Evolutionary conservation across 2,329 filamentous ascomycete genomes (phyloP), one percentile per base, ranked within the genome.

Genomic region (Aspergillus pseudotamarii): DNA sequence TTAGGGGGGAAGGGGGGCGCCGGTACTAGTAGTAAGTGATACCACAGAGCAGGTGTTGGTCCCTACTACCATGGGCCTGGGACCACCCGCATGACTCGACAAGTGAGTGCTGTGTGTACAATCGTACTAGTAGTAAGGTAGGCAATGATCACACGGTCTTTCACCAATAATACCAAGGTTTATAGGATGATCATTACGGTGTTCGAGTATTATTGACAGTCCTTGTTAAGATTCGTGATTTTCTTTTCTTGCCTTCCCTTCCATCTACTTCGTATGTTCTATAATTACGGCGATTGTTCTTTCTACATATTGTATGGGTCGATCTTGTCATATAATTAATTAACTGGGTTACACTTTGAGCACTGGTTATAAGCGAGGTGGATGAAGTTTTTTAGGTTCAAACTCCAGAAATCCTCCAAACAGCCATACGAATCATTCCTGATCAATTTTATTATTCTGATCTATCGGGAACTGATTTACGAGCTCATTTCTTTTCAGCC

Each of bases 391-490:
- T 26, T 36, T 55, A 55, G 51, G 51, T 55, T 55, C n/a, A 19
- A 41, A 4, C 3, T 26, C 26, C 26, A 38, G 32, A 38, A 34
- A 38, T 55, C 34, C n/a, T 55, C 21, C 14, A 23, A 55, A 26
- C n/a, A 55, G 12, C 26, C 34, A 55, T 55, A 55, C 30, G 32
- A 55, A 55, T 55, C 30, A 36, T 26, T 36, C 14, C 32, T 19
- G 51, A 38, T 38, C 6, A 11, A 10, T 38, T 55, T 26, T 36
- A 55, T 55, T 38, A 38, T 26, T 38, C 34, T 38, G 51, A 55
- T 55, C n/a, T 55, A 36, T 55, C 32, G 21, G 51, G 51, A 55
- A 55, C 51, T 8, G 51, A 55, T 55, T 55, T 55, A 55, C 51
- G 51, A 55, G 51, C 32, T 55, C 51, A 55, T 55, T 55, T 55